Evolutionary conservation across 768 basidiomycete genomes (phyloP), one percentile per base, ranked within the genome.

Genomic region (Podaxis pistillaris): DNA sequence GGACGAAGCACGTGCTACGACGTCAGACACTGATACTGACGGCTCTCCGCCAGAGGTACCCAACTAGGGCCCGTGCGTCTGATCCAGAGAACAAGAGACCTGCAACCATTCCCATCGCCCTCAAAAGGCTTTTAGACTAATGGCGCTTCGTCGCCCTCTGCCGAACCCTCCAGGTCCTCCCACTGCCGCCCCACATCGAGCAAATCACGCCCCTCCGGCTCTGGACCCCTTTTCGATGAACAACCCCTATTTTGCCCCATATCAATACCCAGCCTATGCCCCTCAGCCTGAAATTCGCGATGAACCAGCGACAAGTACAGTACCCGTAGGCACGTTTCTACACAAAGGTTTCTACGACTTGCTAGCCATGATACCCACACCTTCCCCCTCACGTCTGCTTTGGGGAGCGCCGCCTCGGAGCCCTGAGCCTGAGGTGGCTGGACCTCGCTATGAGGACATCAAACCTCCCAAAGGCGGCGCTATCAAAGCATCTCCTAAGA

Each of bases 331-430:
- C 28, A 90, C 90, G 6, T 76, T 93, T 57, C 78, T 94, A 41
- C 92, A 94, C 82, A 89, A 91, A 66, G 93, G 91, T n/a, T 93
- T 93, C 80, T 94, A 92, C 75, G 90, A 93, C 78, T 82, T 94
- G 33, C 80, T 93, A 40, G 81, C 91, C 26, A 83, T 92, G 79
- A 90, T 91, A 66, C 88, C 88, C 46, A 88, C 87, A 1, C 87
- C 86, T 51, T 83, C 81, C 49, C 85, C 89, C 17, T 89, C 88
- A 56, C 81, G 87, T 46, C 77, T 89, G 63, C 77, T 87, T 53
- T 88, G 86, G 82, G 83, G 81, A 70, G 53, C 74, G 68, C 68
- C 79, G 33, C 33, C 33, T 33, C 33, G 33, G 63, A 62, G 71
- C 66, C 63, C 72, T 60, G 81, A 82, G 63, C 74, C 79, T 46